Base-by-base conservation (phyloP, 805 yeast genomes). In the Maudiozyma pseudohumilis region DNA sequence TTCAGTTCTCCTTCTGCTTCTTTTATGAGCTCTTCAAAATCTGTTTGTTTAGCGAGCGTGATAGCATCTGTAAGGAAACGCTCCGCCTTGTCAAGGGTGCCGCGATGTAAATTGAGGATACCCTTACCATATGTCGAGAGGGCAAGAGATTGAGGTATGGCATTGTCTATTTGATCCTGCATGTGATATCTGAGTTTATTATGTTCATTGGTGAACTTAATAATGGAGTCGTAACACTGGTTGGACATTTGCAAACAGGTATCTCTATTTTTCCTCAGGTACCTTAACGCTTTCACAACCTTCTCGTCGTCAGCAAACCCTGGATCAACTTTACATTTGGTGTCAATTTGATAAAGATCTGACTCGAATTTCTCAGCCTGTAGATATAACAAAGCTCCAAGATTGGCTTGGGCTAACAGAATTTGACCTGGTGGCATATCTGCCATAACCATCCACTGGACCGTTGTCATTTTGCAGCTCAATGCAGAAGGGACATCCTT, bases 91-190 rank as follows among this genome's bases (percentile, higher is more conserved):
- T 65, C 69, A 39, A 72, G 65, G 9, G 77, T 61, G 1, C 78
- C 72, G 32, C 65, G 52, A 48, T 83, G 84, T n/a, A 80, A 59
- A 31, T 73, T 69, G 9, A 85, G 69, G 5, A 87, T 94, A 2
- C 96, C 97, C 29, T 84, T 65, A 0, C 95, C 94, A 53, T 82
- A 88, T 0, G 86, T 75, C 0, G 95, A 76, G 54, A 88, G 65
- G 0, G 94, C 92, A 29, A 81, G 75, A 1, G 82, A 75, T 44
- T 82, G 85, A 23, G 73, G 69, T 10, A 80, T 59, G 6, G 64
- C 60, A 9, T 57, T 55, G 34, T 67, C 70, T 17, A 70, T 48
- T 30, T 64, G 60, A 25, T 59, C 61, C 20, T 51, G 50, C 32
- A 52, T 44, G 32, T 58, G 57, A 40, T 52, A 59, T 37, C 59